Conservation (phyloP, 768 basidiomycete genomes). For the Russula sp. region DNA sequence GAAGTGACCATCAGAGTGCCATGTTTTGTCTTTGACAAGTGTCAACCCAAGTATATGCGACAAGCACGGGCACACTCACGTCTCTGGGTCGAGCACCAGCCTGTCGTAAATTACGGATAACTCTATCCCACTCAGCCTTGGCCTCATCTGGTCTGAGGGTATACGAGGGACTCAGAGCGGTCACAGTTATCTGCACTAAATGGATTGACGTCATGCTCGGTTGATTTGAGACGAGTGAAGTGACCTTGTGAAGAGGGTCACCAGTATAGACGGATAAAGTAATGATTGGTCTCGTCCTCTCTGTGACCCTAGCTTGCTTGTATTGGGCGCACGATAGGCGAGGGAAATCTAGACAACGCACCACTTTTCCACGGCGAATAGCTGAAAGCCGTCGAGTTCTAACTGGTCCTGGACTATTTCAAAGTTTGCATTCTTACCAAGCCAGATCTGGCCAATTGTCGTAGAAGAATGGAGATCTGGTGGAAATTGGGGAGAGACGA, state of each 20-base stretch:
- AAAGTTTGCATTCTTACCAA: slow-evolving; percentile 42
- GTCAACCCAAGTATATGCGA: neutral
- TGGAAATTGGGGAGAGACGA: slow-evolving; percentile 4
- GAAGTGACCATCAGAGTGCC: slow-evolving; percentile 78
- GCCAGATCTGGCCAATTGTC: slow-evolving; percentile 33
- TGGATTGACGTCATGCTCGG: neutral
- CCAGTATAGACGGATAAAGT: slow-evolving; percentile 75
- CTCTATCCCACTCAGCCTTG: slow-evolving; percentile 53
- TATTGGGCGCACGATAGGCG: neutral
- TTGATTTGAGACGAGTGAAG: neutral
- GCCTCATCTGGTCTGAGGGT: slow-evolving; percentile 40
- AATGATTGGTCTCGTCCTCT: slow-evolving; percentile 52
- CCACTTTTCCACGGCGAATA: slow-evolving; percentile 89
- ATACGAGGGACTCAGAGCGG: slow-evolving; percentile 45
- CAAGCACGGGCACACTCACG: slow-evolving; percentile 31
- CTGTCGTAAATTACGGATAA: slow-evolving; percentile 53
- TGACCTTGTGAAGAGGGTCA: slow-evolving; percentile 58
- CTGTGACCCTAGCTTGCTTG: slow-evolving; percentile 49
- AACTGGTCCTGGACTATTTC: slow-evolving; percentile 44
- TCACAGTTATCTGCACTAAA: slow-evolving; percentile 48
- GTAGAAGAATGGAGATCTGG: neutral
- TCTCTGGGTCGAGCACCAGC: slow-evolving; percentile 72
- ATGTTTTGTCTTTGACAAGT: slow-evolving; percentile 43
- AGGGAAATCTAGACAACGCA: slow-evolving; percentile 27
- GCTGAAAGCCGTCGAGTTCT: slow-evolving; percentile 60